Base-by-base conservation (phyloP, 495 filamentous ascomycete species). In the Penicillium atrosanguineum region DNA sequence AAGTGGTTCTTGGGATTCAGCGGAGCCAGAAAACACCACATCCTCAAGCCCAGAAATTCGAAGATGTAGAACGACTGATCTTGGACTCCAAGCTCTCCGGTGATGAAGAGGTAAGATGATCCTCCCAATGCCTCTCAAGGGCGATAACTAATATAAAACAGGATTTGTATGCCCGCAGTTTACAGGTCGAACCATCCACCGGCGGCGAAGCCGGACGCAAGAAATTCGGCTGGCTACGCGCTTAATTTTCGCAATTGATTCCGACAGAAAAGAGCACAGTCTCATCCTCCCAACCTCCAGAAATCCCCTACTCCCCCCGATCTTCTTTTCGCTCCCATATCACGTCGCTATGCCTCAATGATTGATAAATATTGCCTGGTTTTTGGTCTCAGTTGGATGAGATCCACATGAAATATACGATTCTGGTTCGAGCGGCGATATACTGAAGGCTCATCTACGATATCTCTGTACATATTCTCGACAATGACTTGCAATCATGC, bases 1-100 rank as follows among this genome's bases (percentile, higher is more conserved):
- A 97, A 52, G 87, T 96, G 21, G 80, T 98, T 46, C 79, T 95
- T 47, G 87, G 88, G 5, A 87, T 98, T 36, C 91, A 95, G 77
- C 85, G 84, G 68, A 95, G 91, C 67, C 94, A 97, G 72, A 86
- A 86, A 31, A 86, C 82, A 39, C 87, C 93, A 15, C 96, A 96
- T 62, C 79, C 83, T 50, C 82, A 86, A 52, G 69, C 95, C 48
- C 70, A 74, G 28, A 78, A 74, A 56, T 86, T 85, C 56, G 87
- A 91, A 39, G 77, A 79, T 50, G 76, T 86, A 11, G 80, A 82
- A 57, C 81, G 85, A 55, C 65, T 95, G 62, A 81, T 96, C 29
- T 65, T 96, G 44, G 90, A 95, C 28, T 67, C 89, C 4, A 78
- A 72, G 46, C 61, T 78, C 20, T 74, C 73, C 19, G 69, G 72